Conservation (phyloP, 345 rosid genomes). For the Eucalyptus marginata region DNA sequence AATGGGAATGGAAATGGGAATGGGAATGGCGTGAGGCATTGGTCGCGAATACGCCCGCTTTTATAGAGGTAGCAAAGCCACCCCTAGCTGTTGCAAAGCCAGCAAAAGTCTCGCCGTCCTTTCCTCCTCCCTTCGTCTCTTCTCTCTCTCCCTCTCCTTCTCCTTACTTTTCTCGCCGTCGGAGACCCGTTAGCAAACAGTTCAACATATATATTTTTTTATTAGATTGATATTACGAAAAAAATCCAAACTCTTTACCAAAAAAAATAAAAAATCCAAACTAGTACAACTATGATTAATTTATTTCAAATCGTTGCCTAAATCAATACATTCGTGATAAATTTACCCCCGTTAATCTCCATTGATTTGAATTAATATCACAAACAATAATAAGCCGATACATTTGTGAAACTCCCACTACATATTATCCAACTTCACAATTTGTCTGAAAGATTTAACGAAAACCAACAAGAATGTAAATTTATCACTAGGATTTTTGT, state of each 20-base stretch:
- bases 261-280: too few relatives aligned
- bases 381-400: too few relatives aligned
- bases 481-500: fast-evolving
- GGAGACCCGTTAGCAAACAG: fast-evolving
- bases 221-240: fast-evolving
- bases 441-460: too few relatives aligned
- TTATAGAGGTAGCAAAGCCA: background rate
- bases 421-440: too few relatives aligned
- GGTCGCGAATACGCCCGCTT: fast-evolving
- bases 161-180: too few relatives aligned
- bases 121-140: too few relatives aligned
- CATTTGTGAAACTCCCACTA: too few relatives aligned
- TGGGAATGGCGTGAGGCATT: too few relatives aligned
- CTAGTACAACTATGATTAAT: fast-evolving
- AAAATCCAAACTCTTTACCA: too few relatives aligned
- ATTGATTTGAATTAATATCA: fast-evolving
- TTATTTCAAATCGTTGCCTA: fast-evolving
- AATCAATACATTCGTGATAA: fast-evolving
- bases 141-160: too few relatives aligned
- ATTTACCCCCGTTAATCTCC: fast-evolving
- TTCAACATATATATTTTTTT: background rate
- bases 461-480: fast-evolving
- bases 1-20: too few relatives aligned
- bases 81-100: background rate
- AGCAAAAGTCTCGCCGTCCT: fast-evolving